Evolutionary conservation across 2,329 filamentous ascomycete species (phyloP).

Genomic region (Colletotrichum agaves): DNA sequence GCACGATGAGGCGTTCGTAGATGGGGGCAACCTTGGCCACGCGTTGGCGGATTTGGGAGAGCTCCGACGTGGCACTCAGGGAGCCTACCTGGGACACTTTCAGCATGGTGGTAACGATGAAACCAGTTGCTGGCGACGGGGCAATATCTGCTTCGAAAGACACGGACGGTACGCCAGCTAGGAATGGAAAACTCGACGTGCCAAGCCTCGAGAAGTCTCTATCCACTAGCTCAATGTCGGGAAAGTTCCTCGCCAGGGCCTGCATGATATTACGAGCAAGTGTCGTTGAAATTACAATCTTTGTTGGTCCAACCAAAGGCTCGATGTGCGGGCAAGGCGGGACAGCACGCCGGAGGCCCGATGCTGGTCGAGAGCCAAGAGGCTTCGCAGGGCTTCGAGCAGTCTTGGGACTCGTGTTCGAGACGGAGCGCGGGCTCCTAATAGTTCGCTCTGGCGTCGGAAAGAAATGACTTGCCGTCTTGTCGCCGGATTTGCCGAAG

Average conservation of each 20-base stretch:
- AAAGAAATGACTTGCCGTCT: neutral
- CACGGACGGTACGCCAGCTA: conserved; percentile 26
- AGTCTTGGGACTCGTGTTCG: neutral
- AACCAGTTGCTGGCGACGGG: conserved; percentile 73
- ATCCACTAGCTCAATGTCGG: conserved; percentile 65
- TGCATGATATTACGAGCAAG: conserved; percentile 60
- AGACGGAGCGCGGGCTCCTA: neutral
- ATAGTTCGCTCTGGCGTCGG: neutral
- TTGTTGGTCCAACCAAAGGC: conserved; percentile 37
- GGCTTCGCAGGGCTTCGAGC: neutral
- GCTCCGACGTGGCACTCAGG: conserved; percentile 55
- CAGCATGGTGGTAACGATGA: conserved; percentile 78
- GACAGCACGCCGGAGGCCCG: neutral
- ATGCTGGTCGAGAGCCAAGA: neutral
- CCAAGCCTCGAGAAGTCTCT: conserved; percentile 64
- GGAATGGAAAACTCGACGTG: conserved; percentile 46
- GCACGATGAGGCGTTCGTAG: conserved; percentile 75
- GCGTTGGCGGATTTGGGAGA: conserved; percentile 63
- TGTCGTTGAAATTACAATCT: conserved; percentile 63
- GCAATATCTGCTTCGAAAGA: conserved; percentile 76
- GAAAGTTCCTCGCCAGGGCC: conserved; percentile 60
- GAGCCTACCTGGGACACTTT: conserved; percentile 77
- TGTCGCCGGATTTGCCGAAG: conserved; percentile 39
- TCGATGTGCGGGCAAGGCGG: conserved; percentile 37
- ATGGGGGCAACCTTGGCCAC: conserved; percentile 63